Evolutionary conservation across 805 yeast genomes (phyloP).

Genomic region (Pachysolen tannophilus): DNA sequence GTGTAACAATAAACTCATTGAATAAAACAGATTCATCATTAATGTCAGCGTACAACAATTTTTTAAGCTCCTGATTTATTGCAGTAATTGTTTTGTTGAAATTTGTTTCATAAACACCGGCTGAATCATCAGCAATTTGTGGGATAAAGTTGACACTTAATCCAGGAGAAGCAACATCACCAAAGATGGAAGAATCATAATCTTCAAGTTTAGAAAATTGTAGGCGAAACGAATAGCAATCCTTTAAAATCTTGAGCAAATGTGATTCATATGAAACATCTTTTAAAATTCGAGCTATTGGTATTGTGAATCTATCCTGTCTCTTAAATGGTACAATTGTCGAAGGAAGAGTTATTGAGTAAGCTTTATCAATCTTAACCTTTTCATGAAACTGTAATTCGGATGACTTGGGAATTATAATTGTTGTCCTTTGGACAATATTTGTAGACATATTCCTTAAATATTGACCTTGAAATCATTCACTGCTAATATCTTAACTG

Average conservation of each 20-base stretch:
- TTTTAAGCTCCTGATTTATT: background rate
- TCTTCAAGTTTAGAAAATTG: background rate
- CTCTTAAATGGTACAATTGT: background rate
- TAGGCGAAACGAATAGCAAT: background rate
- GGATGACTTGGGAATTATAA: background rate
- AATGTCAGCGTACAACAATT: background rate
- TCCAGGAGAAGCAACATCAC: slow-evolving; percentile 3
- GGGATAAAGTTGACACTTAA: slow-evolving; percentile 4
- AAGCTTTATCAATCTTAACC: background rate
- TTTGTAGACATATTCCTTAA: background rate
- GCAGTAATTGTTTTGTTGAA: too few relatives aligned
- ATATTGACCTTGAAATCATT: too few relatives aligned
- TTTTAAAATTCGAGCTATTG: too few relatives aligned
- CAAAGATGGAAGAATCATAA: slow-evolving; percentile 7
- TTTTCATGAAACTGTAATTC: slow-evolving; percentile 3
- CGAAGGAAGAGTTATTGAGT: background rate
- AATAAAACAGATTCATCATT: too few relatives aligned
- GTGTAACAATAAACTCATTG: background rate
- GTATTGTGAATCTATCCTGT: slow-evolving; percentile 6
- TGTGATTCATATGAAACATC: too few relatives aligned
- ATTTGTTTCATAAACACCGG: too few relatives aligned
- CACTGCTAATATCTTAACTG: too few relatives aligned
- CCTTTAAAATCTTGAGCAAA: background rate
- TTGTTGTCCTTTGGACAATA: slow-evolving; percentile 5
- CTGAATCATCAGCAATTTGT: background rate